Conservation (phyloP, 495 filamentous ascomycete genomes). For the Pyronema domesticum region DNA sequence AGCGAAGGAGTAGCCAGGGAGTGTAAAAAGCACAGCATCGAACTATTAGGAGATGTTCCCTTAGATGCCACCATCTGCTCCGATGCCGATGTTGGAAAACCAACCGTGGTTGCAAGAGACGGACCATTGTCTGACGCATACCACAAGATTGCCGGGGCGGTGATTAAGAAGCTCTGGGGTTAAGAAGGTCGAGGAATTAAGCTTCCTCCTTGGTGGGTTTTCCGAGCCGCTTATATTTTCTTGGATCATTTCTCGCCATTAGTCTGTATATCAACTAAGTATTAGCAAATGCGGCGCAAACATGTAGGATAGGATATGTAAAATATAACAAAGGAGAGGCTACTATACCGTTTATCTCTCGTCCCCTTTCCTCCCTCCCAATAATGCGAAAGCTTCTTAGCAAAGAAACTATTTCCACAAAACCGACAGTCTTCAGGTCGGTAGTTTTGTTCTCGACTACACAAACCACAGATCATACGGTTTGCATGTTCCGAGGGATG, state of each 20-base stretch:
- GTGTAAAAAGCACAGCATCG: conserved; percentile 47
- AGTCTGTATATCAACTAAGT: not conserved
- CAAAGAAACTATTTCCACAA: conserved; percentile 53
- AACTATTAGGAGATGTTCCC: conserved; percentile 75
- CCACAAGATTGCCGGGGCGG: conserved; percentile 44
- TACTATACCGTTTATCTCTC: not conserved
- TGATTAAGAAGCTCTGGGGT: conserved; percentile 32
- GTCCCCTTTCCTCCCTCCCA: conserved; percentile 64
- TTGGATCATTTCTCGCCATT: conserved; percentile 5
- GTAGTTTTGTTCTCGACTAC: conserved; percentile 70
- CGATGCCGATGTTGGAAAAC: conserved; percentile 75
- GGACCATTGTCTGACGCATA: conserved; percentile 56
- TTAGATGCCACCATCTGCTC: conserved; percentile 72
- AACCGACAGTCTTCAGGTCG: conserved; percentile 60
- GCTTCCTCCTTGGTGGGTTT: conserved; percentile 19
- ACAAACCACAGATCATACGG: conserved; percentile 75
- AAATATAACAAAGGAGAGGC: not conserved
- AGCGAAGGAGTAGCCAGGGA: conserved; percentile 35
- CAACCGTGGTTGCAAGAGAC: conserved; percentile 72
- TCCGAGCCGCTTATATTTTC: conserved; percentile 5
- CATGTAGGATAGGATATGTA: not conserved
- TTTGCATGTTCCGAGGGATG: conserved; percentile 73
- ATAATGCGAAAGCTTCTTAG: conserved; percentile 50
- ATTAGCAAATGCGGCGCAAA: too few species aligned
- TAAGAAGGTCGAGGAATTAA: not conserved